Conservation (phyloP, 2,329 filamentous ascomycete species). For the Neurospora sp. region DNA sequence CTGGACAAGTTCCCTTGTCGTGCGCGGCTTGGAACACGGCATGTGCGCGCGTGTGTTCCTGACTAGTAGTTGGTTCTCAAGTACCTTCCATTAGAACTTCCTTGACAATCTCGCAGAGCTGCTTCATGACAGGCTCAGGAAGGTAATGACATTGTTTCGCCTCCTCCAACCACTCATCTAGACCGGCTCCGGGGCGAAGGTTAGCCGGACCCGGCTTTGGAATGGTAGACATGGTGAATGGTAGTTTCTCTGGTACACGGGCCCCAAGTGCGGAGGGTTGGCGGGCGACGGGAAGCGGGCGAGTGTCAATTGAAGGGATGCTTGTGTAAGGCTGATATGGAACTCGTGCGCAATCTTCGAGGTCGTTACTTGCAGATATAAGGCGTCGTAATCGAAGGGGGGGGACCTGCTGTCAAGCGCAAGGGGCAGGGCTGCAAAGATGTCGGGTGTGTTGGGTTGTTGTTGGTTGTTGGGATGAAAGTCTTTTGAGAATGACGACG, state of each 20-base stretch:
- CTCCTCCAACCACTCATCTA: slow-evolving; percentile 94
- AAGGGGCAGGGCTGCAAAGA: background rate
- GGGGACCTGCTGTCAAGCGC: background rate
- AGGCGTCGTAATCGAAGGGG: background rate
- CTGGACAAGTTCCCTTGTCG: background rate
- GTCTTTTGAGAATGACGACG: background rate
- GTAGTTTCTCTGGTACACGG: background rate
- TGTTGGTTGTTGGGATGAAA: background rate
- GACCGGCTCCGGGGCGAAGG: slow-evolving; percentile 69
- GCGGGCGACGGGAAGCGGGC: background rate
- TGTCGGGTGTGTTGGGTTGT: background rate
- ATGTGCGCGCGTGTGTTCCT: background rate
- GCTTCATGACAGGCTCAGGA: slow-evolving; percentile 95
- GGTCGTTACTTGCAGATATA: background rate
- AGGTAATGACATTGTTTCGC: slow-evolving; percentile 97
- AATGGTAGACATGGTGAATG: slow-evolving; percentile 38
- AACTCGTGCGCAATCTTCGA: background rate
- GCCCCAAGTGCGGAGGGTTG: background rate
- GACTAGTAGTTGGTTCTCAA: slow-evolving; percentile 13
- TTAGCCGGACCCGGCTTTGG: slow-evolving; percentile 88
- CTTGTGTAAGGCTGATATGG: background rate
- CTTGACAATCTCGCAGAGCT: slow-evolving; percentile 97
- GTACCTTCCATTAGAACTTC: slow-evolving; percentile 96
- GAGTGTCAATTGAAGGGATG: background rate
- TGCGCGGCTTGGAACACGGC: background rate